Conservation (phyloP, 2,329 filamentous ascomycete genomes). For the Verticillium albo-atrum region DNA sequence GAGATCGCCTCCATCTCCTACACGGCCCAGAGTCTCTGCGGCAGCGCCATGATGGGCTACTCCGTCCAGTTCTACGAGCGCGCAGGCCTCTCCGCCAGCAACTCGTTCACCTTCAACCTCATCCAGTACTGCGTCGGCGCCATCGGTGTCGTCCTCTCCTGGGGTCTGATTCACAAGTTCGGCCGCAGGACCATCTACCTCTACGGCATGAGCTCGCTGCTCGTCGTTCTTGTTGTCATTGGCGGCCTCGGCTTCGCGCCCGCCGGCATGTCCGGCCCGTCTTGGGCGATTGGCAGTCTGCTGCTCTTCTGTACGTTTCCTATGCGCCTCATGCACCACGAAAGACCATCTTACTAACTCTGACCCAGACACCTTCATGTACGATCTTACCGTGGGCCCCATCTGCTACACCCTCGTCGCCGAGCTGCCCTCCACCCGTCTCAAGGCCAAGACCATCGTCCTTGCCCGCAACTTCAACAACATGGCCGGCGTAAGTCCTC, state of each 20-base stretch:
- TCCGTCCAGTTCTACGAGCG: constrained; percentile 25
- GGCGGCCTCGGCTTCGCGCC: constrained; percentile 31
- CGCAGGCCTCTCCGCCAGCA: constrained; percentile 37
- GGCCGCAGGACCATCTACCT: constrained; percentile 48
- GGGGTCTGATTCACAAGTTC: constrained; percentile 42
- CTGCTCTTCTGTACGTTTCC: constrained; percentile 37
- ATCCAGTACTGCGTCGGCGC: constrained; percentile 46
- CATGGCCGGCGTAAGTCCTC: constrained; percentile 31
- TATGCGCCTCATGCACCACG: neutral
- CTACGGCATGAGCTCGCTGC: constrained; percentile 35
- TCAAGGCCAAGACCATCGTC: constrained; percentile 51
- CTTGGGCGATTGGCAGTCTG: constrained; percentile 41
- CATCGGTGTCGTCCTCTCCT: constrained; percentile 45
- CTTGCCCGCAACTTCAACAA: constrained; percentile 44
- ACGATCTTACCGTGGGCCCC: constrained; percentile 51
- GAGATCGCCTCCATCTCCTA: constrained; percentile 47
- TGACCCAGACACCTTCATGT: constrained; percentile 36
- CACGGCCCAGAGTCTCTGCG: constrained; percentile 43
- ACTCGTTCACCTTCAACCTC: constrained; percentile 41
- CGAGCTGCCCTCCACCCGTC: constrained; percentile 48
- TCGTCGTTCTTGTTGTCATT: constrained; percentile 33
- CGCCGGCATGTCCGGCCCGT: constrained; percentile 13
- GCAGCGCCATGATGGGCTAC: constrained; percentile 41
- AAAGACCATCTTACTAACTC: neutral
- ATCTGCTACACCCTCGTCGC: constrained; percentile 48